Percentiles rank a stretch among this genome's conserved stretches.
phyloP scores from a whole-genome alignment of 1,284 basidiomycete species.

The Rhodotorula glutinis region DNA sequence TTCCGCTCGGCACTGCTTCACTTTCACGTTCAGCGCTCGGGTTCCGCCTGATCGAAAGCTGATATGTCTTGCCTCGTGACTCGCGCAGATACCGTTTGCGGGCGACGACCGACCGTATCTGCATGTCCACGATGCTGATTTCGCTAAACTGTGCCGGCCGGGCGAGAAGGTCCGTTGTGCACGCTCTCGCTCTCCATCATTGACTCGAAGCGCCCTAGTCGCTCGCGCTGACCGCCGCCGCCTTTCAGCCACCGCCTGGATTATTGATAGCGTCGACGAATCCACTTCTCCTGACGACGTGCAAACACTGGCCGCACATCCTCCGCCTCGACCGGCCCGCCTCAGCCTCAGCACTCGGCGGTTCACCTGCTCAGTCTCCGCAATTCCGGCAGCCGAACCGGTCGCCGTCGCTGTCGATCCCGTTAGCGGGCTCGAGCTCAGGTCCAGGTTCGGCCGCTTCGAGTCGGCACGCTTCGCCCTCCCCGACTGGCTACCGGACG shows the following conservation, averaged over 20 bases:
- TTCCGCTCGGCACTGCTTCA: constrained; percentile 42
- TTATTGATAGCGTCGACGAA: constrained; percentile 89
- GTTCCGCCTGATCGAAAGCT: too few relatives aligned
- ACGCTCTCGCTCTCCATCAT: too few relatives aligned
- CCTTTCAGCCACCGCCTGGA: constrained; percentile 71
- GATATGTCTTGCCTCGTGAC: not conserved
- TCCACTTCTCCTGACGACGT: constrained; percentile 84
- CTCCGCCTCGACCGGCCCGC: constrained; percentile 44
- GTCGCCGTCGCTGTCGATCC: not conserved
- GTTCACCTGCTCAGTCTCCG: not conserved
- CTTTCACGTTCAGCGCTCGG: too few relatives aligned
- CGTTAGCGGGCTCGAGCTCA: not conserved
- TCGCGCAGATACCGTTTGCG: constrained; percentile 68
- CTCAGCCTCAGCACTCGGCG: not conserved
- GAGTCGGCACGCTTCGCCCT: not conserved
- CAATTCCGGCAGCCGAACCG: not conserved
- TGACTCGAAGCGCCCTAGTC: too few relatives aligned
- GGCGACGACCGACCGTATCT: constrained; percentile 90
- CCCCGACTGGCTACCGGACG: not conserved
- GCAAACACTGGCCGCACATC: constrained; percentile 88
- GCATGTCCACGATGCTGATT: constrained; percentile 90
- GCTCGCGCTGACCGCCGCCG: too few relatives aligned
- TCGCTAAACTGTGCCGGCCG: constrained; percentile 69
- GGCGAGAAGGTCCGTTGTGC: constrained; percentile 48
- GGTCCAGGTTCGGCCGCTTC: too few relatives aligned